Conservation (phyloP, 768 basidiomycete species). For the Boletus tomentosulus region DNA sequence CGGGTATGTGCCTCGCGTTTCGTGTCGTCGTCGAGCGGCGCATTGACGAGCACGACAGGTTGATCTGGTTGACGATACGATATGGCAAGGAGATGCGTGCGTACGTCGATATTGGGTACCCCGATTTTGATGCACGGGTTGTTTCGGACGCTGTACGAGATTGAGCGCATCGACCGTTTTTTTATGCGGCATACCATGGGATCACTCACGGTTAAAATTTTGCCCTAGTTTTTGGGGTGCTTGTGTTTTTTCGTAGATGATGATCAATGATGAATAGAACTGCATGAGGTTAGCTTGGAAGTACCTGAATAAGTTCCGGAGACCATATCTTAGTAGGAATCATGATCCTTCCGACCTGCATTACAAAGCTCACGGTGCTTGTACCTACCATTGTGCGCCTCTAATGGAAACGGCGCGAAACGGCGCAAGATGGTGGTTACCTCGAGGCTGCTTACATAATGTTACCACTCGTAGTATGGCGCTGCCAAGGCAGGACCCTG, state of each 20-base stretch:
- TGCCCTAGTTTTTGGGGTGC: not conserved
- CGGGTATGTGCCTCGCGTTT: conserved; percentile 37
- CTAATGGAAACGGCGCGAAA: no score
- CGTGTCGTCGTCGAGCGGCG: not conserved
- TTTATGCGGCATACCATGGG: not conserved
- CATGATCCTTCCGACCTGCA: no score
- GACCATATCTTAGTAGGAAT: no score
- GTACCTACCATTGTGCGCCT: no score
- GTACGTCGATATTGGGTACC: conserved; percentile 54
- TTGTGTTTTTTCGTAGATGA: not conserved
- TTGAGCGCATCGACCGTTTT: not conserved
- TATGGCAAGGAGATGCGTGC: conserved; percentile 57
- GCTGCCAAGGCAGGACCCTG: not conserved
- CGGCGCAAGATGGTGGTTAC: no score
- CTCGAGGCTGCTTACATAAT: not conserved
- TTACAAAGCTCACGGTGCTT: no score
- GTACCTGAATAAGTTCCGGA: no score
- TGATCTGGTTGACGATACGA: conserved; percentile 48
- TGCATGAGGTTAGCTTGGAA: no score
- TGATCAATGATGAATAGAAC: no score
- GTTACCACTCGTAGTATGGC: not conserved
- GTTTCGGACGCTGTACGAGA: not conserved
- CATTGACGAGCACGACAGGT: conserved; percentile 29
- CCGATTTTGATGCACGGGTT: conserved; percentile 18
- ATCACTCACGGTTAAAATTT: not conserved